Evolutionary conservation across 768 basidiomycete species (phyloP).

Genomic region (Calvatia gigantea): DNA sequence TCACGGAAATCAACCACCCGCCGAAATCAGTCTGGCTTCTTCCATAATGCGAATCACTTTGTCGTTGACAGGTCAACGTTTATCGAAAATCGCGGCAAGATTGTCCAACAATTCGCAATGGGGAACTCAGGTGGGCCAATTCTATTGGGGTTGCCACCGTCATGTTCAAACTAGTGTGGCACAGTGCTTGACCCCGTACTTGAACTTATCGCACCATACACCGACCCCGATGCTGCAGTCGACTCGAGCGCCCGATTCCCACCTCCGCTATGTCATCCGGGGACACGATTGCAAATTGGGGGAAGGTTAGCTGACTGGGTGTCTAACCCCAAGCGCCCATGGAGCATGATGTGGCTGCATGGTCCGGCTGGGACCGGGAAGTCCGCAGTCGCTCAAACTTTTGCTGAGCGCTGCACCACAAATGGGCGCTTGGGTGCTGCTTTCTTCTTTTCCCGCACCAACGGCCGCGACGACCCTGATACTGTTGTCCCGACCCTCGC

Average conservation of each 20-base stretch:
- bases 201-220: not conserved
- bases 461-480: not conserved
- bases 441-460: constrained; percentile 7
- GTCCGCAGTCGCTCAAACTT: constrained; percentile 7
- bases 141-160: too few species aligned
- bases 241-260: not conserved
- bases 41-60: not conserved
- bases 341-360: constrained; percentile 9
- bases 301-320: not conserved
- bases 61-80: not conserved
- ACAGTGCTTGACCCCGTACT: too few species aligned
- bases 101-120: not conserved
- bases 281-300: not conserved
- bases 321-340: not conserved
- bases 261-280: constrained; percentile 6
- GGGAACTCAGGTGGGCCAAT: not conserved
- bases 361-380: constrained; percentile 13
- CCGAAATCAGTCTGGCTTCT: not conserved
- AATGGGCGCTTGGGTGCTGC: constrained; percentile 1
- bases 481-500: constrained; percentile 3
- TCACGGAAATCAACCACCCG: too few species aligned
- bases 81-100: not conserved
- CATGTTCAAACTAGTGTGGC: too few species aligned
- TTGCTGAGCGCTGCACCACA: not conserved
- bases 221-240: not conserved